Evolutionary conservation across 495 filamentous ascomycete genomes (phyloP).

Genomic region (Podospora pseudocomata): DNA sequence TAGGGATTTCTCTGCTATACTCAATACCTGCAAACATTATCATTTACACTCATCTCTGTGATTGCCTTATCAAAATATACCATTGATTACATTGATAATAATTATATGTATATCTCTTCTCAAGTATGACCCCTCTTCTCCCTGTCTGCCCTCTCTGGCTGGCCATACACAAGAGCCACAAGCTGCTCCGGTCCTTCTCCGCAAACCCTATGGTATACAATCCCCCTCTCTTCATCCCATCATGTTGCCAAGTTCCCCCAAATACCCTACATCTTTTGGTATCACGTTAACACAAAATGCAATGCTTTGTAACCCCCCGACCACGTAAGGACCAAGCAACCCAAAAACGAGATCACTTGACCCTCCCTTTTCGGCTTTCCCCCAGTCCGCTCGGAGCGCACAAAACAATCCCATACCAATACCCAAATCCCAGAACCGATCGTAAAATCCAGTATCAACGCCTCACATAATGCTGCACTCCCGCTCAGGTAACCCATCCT

Average conservation of each 20-base stretch:
- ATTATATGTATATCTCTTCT: not conserved
- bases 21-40: not conserved
- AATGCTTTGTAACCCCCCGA: not conserved
- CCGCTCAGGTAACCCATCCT: slow-evolving; percentile 55
- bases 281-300: not conserved
- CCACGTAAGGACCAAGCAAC: not conserved
- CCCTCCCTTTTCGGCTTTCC: not conserved
- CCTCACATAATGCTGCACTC: slow-evolving; percentile 58
- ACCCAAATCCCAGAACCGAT: not conserved
- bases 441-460: not conserved
- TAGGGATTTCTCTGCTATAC: no score
- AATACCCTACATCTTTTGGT: not conserved
- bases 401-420: not conserved
- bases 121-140: no score
- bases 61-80: not conserved
- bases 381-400: not conserved
- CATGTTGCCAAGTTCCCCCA: not conserved
- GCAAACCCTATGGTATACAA: not conserved
- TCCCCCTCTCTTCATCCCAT: not conserved
- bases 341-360: not conserved
- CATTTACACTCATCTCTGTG: not conserved
- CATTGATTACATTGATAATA: not conserved
- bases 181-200: not conserved
- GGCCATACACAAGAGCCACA: not conserved
- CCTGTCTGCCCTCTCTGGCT: not conserved